A percentile compares a stretch with the other conserved stretches of the same genome.
phyloP scores from a whole-genome alignment of 345 rosid species.

The Eucalyptus curtisii region DNA sequence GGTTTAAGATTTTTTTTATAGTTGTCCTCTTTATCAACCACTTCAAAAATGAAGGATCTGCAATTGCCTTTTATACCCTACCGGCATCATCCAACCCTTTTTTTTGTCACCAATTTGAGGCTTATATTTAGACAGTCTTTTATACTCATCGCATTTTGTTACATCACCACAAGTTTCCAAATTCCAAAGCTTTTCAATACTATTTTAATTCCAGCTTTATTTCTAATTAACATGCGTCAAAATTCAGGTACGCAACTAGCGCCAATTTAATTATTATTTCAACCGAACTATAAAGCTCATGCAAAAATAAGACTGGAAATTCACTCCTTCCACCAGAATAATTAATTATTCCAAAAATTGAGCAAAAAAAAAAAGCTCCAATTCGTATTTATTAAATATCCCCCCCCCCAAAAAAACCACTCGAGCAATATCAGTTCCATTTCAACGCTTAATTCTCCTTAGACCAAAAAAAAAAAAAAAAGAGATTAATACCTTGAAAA shows the following conservation, averaged over 20 bases:
- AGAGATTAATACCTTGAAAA: too few species aligned
- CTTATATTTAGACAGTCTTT: neutral
- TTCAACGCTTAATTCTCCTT: neutral
- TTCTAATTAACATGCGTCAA: fast-evolving
- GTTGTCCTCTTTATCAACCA: too few species aligned
- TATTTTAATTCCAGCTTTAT: neutral
- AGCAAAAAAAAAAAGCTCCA: neutral
- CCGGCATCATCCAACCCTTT: fast-evolving
- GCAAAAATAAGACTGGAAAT: neutral
- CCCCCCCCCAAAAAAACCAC: neutral
- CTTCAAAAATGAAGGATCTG: neutral
- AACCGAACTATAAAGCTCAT: neutral
- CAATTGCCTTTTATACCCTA: neutral
- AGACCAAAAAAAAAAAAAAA: too few species aligned
- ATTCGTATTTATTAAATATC: neutral
- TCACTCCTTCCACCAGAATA: neutral
- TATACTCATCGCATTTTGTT: neutral
- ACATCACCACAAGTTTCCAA: neutral
- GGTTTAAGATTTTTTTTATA: too few species aligned
- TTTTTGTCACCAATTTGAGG: neutral
- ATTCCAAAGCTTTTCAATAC: fast-evolving
- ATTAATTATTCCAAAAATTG: neutral
- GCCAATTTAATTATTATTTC: neutral
- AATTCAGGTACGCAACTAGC: neutral
- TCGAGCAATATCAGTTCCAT: neutral